phyloP scores from a whole-genome alignment of 176 grass and related monocot genomes.

The Themeda triandra region DNA sequence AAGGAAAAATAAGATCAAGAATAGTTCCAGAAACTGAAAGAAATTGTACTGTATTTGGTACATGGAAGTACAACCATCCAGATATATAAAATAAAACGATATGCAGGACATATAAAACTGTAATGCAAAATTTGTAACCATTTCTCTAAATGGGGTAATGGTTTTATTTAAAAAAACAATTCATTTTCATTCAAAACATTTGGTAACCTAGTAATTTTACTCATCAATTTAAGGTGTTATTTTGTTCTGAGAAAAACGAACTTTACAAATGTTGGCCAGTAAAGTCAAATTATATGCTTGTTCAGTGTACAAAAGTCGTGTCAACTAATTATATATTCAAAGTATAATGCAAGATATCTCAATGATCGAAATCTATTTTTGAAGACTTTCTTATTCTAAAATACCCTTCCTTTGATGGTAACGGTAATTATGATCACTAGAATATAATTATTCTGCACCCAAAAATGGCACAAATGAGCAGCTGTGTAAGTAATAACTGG shows the following conservation, averaged over 20 bases:
- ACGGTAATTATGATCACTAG: neutral
- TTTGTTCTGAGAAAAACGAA: neutral
- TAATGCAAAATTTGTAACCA: too few relatives aligned
- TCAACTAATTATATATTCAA: neutral
- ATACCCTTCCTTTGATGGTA: neutral
- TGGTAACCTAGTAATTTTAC: neutral
- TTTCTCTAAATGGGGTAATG: too few relatives aligned
- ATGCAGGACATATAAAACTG: too few relatives aligned
- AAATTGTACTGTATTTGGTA: neutral
- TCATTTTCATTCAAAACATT: too few relatives aligned
- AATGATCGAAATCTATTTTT: neutral
- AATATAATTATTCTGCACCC: neutral
- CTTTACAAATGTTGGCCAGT: neutral
- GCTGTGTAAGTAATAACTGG: neutral
- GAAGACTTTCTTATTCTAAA: neutral
- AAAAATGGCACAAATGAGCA: neutral
- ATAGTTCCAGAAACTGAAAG: neutral
- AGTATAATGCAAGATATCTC: neutral
- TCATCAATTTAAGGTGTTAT: neutral
- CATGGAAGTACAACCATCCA: neutral
- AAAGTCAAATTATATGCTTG: neutral
- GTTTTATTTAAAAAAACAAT: neutral
- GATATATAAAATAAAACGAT: neutral
- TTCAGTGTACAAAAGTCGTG: neutral
- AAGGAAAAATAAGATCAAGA: conserved; percentile 1